Evolutionary conservation across 140 eudicot genomes (phyloP).

Genomic region (Eryngium alpinum): DNA sequence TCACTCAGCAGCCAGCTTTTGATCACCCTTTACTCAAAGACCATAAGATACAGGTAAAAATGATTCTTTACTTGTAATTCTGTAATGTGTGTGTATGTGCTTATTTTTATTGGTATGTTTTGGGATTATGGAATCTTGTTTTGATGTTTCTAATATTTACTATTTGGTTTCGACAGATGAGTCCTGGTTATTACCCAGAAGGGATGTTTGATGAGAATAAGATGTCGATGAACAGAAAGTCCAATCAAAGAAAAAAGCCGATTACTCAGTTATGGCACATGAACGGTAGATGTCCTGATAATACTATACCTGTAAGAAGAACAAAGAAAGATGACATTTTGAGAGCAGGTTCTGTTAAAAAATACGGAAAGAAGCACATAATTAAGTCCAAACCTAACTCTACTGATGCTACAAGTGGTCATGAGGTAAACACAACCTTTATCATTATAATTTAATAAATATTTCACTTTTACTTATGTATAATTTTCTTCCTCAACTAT

Average conservation of each 20-base stretch:
- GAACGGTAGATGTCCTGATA: conserved; percentile 61
- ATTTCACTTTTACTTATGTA: too few relatives aligned
- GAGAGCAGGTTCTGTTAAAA: conserved; percentile 62
- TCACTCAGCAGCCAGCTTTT: conserved; percentile 80
- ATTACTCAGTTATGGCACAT: conserved; percentile 68
- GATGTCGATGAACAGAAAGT: neutral
- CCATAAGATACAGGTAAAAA: conserved; percentile 78
- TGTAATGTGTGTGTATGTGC: too few relatives aligned
- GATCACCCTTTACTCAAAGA: conserved; percentile 78
- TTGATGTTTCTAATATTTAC: too few relatives aligned
- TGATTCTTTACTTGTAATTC: too few relatives aligned
- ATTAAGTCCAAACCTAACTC: conserved; percentile 42
- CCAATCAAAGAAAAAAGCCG: conserved; percentile 25
- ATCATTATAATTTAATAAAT: too few relatives aligned
- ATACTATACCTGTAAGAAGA: conserved; percentile 76
- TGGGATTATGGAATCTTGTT: too few relatives aligned
- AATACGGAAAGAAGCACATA: conserved; percentile 53
- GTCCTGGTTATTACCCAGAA: conserved; percentile 82
- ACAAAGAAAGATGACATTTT: conserved; percentile 62
- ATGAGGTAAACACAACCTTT: too few relatives aligned
- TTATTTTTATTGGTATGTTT: too few relatives aligned
- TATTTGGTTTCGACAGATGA: conserved; percentile 42
- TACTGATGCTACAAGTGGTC: conserved; percentile 55
- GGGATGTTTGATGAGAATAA: conserved; percentile 48
- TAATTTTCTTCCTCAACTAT: too few relatives aligned